Percentiles rank a stretch among this genome's conserved stretches.
Conservation (phyloP, 495 filamentous ascomycete genomes). For the Cryomyces minteri region DNA sequence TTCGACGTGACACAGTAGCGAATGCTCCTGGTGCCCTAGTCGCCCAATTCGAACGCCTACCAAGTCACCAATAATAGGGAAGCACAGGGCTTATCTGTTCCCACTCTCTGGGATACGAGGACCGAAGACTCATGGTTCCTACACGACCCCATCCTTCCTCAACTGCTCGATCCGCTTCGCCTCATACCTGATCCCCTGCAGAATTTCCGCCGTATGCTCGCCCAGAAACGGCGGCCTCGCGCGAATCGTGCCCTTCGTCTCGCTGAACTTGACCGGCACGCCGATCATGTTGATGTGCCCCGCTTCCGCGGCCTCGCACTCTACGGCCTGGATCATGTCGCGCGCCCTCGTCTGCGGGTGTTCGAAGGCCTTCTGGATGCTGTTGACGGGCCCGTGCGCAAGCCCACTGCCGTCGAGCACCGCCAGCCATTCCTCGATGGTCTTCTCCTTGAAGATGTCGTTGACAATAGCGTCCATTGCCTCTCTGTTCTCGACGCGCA, state of each 20-base stretch:
- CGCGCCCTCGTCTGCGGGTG: slow-evolving; percentile 16
- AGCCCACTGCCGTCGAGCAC: slow-evolving; percentile 18
- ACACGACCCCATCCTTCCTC: background rate
- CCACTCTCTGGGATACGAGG: no score
- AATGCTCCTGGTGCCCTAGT: no score
- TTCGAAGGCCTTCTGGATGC: slow-evolving; percentile 17
- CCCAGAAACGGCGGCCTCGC: slow-evolving; percentile 15
- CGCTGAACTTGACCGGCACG: slow-evolving; percentile 17
- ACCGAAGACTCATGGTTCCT: no score
- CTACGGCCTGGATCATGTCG: slow-evolving; percentile 13
- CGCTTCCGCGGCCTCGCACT: slow-evolving; percentile 12
- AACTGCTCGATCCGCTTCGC: slow-evolving; percentile 11
- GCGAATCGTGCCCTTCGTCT: slow-evolving; percentile 12
- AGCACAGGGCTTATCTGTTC: no score
- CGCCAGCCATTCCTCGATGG: slow-evolving; percentile 15
- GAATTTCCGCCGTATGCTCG: slow-evolving; percentile 16
- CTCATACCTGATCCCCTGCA: slow-evolving; percentile 13
- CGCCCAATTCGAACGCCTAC: no score
- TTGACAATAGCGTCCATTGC: slow-evolving; percentile 16
- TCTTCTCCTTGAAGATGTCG: slow-evolving; percentile 14
- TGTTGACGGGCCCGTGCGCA: slow-evolving; percentile 18
- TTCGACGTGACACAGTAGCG: no score
- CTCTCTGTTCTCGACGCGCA: slow-evolving; percentile 15
- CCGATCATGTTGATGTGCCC: slow-evolving; percentile 16
- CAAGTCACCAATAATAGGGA: no score